Percentiles rank a stretch among this genome's conserved stretches.
phyloP scores from a whole-genome alignment of 371 early-diverging fungal genomes.

The Actinomortierella ambigua region DNA sequence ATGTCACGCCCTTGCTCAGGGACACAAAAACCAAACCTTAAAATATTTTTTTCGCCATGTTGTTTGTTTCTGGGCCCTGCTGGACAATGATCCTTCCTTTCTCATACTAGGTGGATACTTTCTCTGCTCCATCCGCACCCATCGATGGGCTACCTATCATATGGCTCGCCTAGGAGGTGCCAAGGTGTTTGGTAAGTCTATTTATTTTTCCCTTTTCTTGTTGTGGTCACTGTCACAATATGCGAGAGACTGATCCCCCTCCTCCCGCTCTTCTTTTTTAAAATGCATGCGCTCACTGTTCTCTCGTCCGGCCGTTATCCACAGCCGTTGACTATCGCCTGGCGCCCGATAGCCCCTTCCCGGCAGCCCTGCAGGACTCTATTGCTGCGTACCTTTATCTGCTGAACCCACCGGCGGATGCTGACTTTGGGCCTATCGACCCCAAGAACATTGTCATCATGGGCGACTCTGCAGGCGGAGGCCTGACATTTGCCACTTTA shows the following conservation, averaged over 20 bases:
- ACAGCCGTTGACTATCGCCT: slow-evolving; percentile 75
- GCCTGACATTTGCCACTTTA: slow-evolving; percentile 54
- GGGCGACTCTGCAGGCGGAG: slow-evolving; percentile 87
- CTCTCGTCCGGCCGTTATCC: slow-evolving; percentile 21
- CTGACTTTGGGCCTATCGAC: slow-evolving; percentile 48
- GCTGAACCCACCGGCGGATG: slow-evolving; percentile 58
- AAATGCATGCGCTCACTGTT: slow-evolving; percentile 25
- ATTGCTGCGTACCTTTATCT: slow-evolving; percentile 72
- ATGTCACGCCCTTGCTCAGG: no score
- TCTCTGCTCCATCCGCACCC: slow-evolving; percentile 20
- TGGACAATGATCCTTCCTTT: no score
- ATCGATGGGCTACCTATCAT: slow-evolving; percentile 27
- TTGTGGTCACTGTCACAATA: no score
- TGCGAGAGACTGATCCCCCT: no score
- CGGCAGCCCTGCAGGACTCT: slow-evolving; percentile 79
- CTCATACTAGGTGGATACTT: slow-evolving; percentile 21
- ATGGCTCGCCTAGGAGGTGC: slow-evolving; percentile 29
- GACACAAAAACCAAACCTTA: no score
- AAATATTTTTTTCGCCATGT: no score
- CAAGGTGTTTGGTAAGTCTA: slow-evolving; percentile 28
- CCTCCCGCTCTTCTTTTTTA: no score
- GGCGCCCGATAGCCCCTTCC: slow-evolving; percentile 84
- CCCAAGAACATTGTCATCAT: slow-evolving; percentile 73
- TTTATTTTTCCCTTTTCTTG: no score
- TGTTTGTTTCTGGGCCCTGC: no score